Evolutionary conservation across 2,329 filamentous ascomycete species (phyloP).

Genomic region (Neocatenulostroma microsporum): DNA sequence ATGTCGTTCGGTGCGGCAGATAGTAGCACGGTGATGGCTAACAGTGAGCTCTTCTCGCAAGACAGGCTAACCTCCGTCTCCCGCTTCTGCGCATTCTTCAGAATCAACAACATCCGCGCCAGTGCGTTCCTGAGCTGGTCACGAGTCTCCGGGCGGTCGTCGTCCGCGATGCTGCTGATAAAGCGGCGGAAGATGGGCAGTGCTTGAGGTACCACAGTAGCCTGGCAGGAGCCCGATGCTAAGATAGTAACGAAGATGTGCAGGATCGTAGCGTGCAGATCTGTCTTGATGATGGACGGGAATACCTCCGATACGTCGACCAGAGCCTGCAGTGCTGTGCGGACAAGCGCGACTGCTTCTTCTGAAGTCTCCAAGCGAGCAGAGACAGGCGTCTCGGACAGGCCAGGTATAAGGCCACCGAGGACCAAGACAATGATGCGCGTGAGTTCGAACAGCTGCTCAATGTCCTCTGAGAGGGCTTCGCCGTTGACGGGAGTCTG

Average conservation of each 20-base stretch:
- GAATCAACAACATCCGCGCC: slow-evolving; percentile 72
- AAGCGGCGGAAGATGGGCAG: slow-evolving; percentile 90
- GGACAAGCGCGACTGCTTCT: slow-evolving; percentile 73
- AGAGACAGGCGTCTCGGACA: slow-evolving; percentile 48
- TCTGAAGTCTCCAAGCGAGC: slow-evolving; percentile 64
- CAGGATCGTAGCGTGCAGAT: slow-evolving; percentile 90
- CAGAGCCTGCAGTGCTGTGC: slow-evolving; percentile 72
- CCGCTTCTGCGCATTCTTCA: slow-evolving; percentile 66
- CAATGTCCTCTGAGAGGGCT: slow-evolving; percentile 86
- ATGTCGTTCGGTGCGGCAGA: slow-evolving; percentile 60
- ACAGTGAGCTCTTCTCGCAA: slow-evolving; percentile 86
- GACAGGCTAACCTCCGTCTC: slow-evolving; percentile 69
- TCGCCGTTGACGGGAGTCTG: slow-evolving; percentile 39
- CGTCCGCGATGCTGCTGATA: slow-evolving; percentile 60
- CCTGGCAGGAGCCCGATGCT: slow-evolving; percentile 77
- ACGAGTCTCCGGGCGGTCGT: slow-evolving; percentile 41
- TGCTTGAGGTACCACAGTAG: slow-evolving; percentile 78
- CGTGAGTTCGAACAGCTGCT: slow-evolving; percentile 94
- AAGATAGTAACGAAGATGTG: slow-evolving; percentile 95
- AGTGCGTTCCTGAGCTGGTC: slow-evolving; percentile 74
- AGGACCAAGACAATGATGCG: slow-evolving; percentile 92
- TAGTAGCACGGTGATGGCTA: slow-evolving; percentile 82
- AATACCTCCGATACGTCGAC: slow-evolving; percentile 95
- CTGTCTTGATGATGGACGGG: slow-evolving; percentile 90
- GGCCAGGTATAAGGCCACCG: slow-evolving; percentile 75